Evolutionary conservation across 2,329 filamentous ascomycete species (phyloP).

Genomic region (Ascochyta fabae): DNA sequence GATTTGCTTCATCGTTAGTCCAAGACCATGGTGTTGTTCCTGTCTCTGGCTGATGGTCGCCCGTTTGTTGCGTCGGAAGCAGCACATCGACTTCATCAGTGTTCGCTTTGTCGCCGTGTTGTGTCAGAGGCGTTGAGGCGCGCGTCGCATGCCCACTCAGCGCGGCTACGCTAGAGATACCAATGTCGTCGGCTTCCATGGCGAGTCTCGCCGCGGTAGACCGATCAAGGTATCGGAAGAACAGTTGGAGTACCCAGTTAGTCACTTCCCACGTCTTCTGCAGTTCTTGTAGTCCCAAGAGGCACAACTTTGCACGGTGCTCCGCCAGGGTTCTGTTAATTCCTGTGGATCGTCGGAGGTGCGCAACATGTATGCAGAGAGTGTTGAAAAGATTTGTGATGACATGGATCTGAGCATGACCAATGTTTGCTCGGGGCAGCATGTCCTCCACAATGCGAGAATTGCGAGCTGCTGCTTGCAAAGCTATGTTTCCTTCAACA

Average conservation of each 20-base stretch:
- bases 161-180: constrained; percentile 19
- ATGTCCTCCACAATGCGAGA: constrained; percentile 58
- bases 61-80: constrained; percentile 9
- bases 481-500: constrained; percentile 49
- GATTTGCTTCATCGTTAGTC: constrained; percentile 39
- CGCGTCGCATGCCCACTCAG: constrained; percentile 15
- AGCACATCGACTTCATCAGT: constrained; percentile 15
- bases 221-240: constrained; percentile 57
- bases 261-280: constrained; percentile 59
- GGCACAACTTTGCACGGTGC: constrained; percentile 57
- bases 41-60: constrained; percentile 4
- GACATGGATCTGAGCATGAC: constrained; percentile 56
- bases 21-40: constrained; percentile 35
- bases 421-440: constrained; percentile 52
- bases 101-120: background rate
- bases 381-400: constrained; percentile 59
- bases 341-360: constrained; percentile 48
- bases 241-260: constrained; percentile 58
- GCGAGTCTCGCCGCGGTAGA: constrained; percentile 51
- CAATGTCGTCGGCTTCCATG: constrained; percentile 36
- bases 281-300: constrained; percentile 56
- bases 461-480: constrained; percentile 56
- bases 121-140: constrained; percentile 4
- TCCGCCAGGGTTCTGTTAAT: constrained; percentile 55
- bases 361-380: constrained; percentile 57